A percentile compares a stretch with the other conserved stretches of the same genome.
These are phyloP conservation scores for Apiospora aurea DNA, from an alignment of 2,329 filamentous ascomycete genomes.

Conservation along the genomic window DNA sequence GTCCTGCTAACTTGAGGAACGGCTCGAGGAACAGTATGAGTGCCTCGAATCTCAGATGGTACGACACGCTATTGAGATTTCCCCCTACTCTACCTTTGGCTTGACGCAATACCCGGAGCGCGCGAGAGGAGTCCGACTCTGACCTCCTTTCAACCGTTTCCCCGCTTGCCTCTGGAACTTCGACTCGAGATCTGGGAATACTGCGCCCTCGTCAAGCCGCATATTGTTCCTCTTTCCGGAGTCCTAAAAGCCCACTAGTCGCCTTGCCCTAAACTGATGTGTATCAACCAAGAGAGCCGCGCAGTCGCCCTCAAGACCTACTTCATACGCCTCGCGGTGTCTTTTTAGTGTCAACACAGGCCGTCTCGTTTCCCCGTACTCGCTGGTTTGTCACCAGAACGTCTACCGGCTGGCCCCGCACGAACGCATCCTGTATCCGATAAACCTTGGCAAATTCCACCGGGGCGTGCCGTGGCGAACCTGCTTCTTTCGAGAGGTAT, in stretches of 20 bases:
- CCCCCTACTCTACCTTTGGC: background rate
- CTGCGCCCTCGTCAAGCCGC: background rate
- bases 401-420: background rate
- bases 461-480: background rate
- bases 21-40: background rate
- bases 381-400: background rate
- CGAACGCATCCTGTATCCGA: background rate
- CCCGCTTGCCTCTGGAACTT: background rate
- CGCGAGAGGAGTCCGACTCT: background rate
- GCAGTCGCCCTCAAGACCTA: background rate
- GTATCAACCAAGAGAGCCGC: background rate
- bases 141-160: background rate
- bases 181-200: conserved; percentile 1
- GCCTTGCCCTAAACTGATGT: background rate
- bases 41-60: background rate
- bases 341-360: no score
- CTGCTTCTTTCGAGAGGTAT: background rate
- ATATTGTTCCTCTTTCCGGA: background rate
- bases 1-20: background rate
- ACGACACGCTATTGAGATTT: background rate
- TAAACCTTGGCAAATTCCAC: background rate
- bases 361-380: background rate
- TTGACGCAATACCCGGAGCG: background rate
- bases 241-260: background rate
- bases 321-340: conserved; percentile 1